phyloP scores from a whole-genome alignment of 2,329 filamentous ascomycete species.

The Aphanocladium album region DNA sequence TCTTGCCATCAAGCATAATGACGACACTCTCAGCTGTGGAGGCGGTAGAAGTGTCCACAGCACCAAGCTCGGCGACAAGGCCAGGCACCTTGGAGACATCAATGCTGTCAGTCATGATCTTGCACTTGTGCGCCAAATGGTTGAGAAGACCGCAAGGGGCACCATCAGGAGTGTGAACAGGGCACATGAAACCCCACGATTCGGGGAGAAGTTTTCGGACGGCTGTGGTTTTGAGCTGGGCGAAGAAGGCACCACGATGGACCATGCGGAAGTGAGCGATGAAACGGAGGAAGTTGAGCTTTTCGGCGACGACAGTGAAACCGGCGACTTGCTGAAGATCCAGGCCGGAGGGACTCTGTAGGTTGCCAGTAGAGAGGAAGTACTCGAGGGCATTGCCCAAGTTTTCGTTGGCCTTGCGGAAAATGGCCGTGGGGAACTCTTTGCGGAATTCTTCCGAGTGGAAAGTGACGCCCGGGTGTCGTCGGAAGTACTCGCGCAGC shows the following conservation, averaged over 20 bases:
- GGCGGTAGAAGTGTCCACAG: slow-evolving; percentile 69
- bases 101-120: slow-evolving; percentile 70
- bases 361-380: slow-evolving; percentile 92
- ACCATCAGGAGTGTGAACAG: slow-evolving; percentile 96
- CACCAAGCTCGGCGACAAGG: slow-evolving; percentile 73
- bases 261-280: slow-evolving; percentile 99
- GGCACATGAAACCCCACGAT: slow-evolving; percentile 96
- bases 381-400: slow-evolving; percentile 85
- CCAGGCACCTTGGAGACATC: slow-evolving; percentile 71
- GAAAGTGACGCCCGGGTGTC: slow-evolving; percentile 62
- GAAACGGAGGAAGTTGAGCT: slow-evolving; percentile 98
- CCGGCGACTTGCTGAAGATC: slow-evolving; percentile 93
- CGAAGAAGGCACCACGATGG: slow-evolving; percentile 97
- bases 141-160: slow-evolving; percentile 91
- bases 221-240: slow-evolving; percentile 92
- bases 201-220: slow-evolving; percentile 93
- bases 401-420: slow-evolving; percentile 80
- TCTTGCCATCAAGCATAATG: slow-evolving; percentile 83
- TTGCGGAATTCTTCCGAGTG: slow-evolving; percentile 70
- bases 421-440: slow-evolving; percentile 73
- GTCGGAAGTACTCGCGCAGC: slow-evolving; percentile 53
- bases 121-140: slow-evolving; percentile 92
- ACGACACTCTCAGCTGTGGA: slow-evolving; percentile 78
- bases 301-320: slow-evolving; percentile 95
- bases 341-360: slow-evolving; percentile 84